phyloP scores from a whole-genome alignment of 306 rosid genomes.

The Dalbergia cultrata region DNA sequence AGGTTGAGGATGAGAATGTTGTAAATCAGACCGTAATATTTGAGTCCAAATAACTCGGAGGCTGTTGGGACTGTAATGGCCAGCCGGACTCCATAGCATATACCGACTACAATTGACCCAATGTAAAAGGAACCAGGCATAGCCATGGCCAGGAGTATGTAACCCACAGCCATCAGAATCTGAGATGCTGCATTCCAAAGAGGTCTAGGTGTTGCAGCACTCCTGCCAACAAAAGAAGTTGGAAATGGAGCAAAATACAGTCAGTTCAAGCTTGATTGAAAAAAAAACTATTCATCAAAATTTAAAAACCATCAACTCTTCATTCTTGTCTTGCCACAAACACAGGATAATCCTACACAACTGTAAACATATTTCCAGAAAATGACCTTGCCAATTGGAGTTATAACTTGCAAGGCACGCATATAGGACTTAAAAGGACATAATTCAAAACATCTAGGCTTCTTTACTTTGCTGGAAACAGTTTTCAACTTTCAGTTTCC shows the following conservation, averaged over 20 bases:
- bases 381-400: no score
- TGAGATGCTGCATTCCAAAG: constrained; percentile 69
- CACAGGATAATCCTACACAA: no score
- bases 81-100: constrained; percentile 83
- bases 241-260: not conserved
- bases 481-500: no score
- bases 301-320: not conserved
- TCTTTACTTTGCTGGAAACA: no score
- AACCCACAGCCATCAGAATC: constrained; percentile 87
- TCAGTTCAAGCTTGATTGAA: not conserved
- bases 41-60: constrained; percentile 83
- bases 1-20: constrained; percentile 90
- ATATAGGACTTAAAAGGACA: not conserved
- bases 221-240: constrained; percentile 43
- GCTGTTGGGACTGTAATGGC: constrained; percentile 86
- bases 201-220: constrained; percentile 81
- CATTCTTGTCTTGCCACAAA: no score
- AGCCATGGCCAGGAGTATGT: constrained; percentile 75
- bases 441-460: not conserved
- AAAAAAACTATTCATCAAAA: not conserved
- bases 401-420: no score
- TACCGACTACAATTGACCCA: constrained; percentile 76
- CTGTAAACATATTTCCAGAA: no score
- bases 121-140: constrained; percentile 86
- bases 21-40: constrained; percentile 68